Base-by-base conservation (phyloP, 2,329 filamentous ascomycete species). In the Trichoderma pleuroti region DNA sequence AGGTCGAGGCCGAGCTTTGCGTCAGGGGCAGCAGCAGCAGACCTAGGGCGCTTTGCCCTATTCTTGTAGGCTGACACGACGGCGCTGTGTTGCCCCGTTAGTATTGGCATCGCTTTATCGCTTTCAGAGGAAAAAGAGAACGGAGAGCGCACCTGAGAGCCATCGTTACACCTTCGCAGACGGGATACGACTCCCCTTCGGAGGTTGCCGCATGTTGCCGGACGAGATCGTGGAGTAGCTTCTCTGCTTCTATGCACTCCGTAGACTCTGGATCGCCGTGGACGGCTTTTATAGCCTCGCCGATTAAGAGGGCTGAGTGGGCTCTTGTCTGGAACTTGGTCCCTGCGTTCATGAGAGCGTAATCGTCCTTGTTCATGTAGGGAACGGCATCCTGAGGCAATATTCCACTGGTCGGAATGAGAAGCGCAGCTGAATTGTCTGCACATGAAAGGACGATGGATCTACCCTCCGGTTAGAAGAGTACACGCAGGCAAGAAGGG, bases 141-240 rank as follows among this genome's bases (percentile, higher is more conserved):
- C 4, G 18, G 36, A n/a, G 30, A 24, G 7, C 24, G 11, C 7
- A 66, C 68, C 68, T 70, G 2, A 70, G 52, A 30, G 61, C 60
- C 68, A 70, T 70, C 1, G 68, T 21, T n/a, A 70, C 34, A 6
- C 49, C 62, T 54, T 70, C 68, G 49, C 61, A 70, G 6, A 70
- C 34, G 14, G 68, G 62, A 24, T 66, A 70, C 1, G 59, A 49
- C 24, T 60, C 49, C 9, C 62, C 68, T 21, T 56, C 26, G 11
- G 46, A 16, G 5, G 32, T 68, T 34, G 30, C 52, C 0, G 46
- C 42, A 59, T 69, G 67, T 18, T 42, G 46, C 4, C 59, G 42
- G 5, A 69, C 39, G 21, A 69, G 26, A 12, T 69, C 46, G 59
- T 69, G 67, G 28, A 69, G 46, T 4, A 63, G 32, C 21, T 3